A percentile compares a stretch with the other conserved stretches of the same genome.
These are phyloP conservation scores for Saccharomycopsis hybrid DNA, from an alignment of 1,139 yeast genomes.

Conservation along the genomic window DNA sequence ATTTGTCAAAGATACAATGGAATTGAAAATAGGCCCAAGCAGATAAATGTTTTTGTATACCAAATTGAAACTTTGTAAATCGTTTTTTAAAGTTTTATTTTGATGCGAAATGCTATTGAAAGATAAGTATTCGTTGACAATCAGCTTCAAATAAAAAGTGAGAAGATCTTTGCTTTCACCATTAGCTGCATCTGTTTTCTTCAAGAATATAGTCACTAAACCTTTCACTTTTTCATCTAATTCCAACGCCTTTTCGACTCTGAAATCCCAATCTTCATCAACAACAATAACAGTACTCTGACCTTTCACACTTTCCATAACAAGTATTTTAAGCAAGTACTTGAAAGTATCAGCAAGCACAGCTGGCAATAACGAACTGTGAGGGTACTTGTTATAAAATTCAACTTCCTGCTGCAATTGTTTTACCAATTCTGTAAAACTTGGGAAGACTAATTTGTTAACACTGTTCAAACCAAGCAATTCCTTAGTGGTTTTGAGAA, in stretches of 20 bases:
- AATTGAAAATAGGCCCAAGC: slow-evolving; percentile 15
- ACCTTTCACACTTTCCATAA: slow-evolving; percentile 51
- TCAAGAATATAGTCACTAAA: slow-evolving; percentile 29
- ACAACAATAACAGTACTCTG: slow-evolving; percentile 43
- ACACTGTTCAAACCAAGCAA: slow-evolving; percentile 34
- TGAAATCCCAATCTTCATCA: slow-evolving; percentile 71
- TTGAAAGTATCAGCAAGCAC: slow-evolving; percentile 21
- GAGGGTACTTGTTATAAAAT: slow-evolving; percentile 25
- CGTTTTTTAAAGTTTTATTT: neutral
- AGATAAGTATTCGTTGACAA: slow-evolving; percentile 4
- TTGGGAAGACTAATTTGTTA: slow-evolving; percentile 38
- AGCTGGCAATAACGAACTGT: slow-evolving; percentile 5
- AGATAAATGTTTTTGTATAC: slow-evolving; percentile 9
- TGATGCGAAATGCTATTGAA: neutral
- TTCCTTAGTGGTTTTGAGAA: slow-evolving; percentile 40
- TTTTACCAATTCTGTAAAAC: slow-evolving; percentile 32
- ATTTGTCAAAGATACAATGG: slow-evolving; percentile 10
- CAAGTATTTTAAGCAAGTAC: slow-evolving; percentile 42
- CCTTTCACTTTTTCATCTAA: slow-evolving; percentile 49
- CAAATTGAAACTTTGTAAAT: slow-evolving; percentile 3
- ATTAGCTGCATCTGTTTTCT: slow-evolving; percentile 19
- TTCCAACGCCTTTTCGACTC: slow-evolving; percentile 67
- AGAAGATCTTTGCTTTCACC: neutral
- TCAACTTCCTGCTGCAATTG: slow-evolving; percentile 30
- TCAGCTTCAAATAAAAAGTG: neutral